Conservation (phyloP, 495 filamentous ascomycete species). For the Acidiella bohemica region DNA sequence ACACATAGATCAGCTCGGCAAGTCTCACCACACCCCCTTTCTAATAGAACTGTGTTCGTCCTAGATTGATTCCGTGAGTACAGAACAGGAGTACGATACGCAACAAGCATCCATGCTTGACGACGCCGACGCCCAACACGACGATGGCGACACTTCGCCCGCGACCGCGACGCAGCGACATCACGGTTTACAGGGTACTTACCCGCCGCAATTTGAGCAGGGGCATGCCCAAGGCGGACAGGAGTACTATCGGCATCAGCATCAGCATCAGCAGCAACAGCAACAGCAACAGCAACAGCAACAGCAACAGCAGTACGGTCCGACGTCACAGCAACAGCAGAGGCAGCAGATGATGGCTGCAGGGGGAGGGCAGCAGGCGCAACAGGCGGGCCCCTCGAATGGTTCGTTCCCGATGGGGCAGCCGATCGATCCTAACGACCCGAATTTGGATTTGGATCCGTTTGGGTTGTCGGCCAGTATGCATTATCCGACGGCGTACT, state of each 20-base stretch:
- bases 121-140: constrained; percentile 50
- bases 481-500: constrained; percentile 85
- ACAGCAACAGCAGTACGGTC: background rate
- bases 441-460: constrained; percentile 76
- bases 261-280: background rate
- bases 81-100: constrained; percentile 99
- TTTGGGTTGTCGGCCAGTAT: constrained; percentile 85
- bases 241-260: constrained; percentile 5
- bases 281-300: constrained; percentile 12
- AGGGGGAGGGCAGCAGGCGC: constrained; percentile 19
- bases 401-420: constrained; percentile 43
- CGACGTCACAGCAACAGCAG: constrained; percentile 20
- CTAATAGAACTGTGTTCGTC: constrained; percentile 62
- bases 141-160: constrained; percentile 31
- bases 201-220: constrained; percentile 11
- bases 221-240: constrained; percentile 1
- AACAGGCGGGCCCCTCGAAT: background rate
- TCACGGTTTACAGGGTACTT: constrained; percentile 10
- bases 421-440: constrained; percentile 65
- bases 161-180: constrained; percentile 21
- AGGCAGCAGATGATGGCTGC: constrained; percentile 14
- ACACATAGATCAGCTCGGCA: constrained; percentile 96
- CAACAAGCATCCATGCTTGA: constrained; percentile 60
- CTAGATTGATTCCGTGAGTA: constrained; percentile 64
- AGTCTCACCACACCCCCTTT: constrained; percentile 48